Base-by-base conservation (phyloP, 257 asterid species). In the Fraxinus cuspidata region DNA sequence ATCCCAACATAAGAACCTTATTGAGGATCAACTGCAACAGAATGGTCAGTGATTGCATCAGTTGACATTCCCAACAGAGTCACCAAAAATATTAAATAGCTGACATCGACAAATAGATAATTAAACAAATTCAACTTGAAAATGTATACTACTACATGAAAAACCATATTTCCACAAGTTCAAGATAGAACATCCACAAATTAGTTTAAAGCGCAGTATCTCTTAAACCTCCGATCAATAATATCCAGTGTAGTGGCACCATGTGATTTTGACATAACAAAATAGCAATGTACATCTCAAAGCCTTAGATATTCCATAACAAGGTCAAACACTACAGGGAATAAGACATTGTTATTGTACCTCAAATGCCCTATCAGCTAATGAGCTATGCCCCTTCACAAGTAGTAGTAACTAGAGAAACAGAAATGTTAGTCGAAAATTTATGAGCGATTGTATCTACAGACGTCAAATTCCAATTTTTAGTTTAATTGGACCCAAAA, bases 1-100 rank as follows among this genome's bases (percentile, higher is more conserved):
- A 90, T 38, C 99, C 99, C 82, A 95, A 78, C 93, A 95, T 87
- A 84, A 95, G 90, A 86, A 95, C 93, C 91, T 85, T 92, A 83
- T 87, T 90, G 77, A 95, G 89, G 49, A 90, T 82, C 88, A 92
- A 80, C 99, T 95, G 93, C 85, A 83, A 42, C 67, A 83, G 60
- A 71, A 79, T 10, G 58, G 67, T 63, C 42, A 76, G 77, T 29
- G 53, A 71, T 68, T 44, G 31, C 29, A 80, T 56, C 44, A 72
- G 27, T 63, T 72, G 56, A 81, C 56, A 79, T 77, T 68, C 64
- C 70, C 42, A 35, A 28, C 34, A 53, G 78, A 65, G 58, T 7
- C 13, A 25, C 64, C 56, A 58, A 47, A 76, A 64, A 32, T 32
- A 32, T 32, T 18, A 47, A 40, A 19, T 60, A 27, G 67, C 23